phyloP scores from a whole-genome alignment of 495 filamentous ascomycete genomes.

The Delitschia confertaspora region DNA sequence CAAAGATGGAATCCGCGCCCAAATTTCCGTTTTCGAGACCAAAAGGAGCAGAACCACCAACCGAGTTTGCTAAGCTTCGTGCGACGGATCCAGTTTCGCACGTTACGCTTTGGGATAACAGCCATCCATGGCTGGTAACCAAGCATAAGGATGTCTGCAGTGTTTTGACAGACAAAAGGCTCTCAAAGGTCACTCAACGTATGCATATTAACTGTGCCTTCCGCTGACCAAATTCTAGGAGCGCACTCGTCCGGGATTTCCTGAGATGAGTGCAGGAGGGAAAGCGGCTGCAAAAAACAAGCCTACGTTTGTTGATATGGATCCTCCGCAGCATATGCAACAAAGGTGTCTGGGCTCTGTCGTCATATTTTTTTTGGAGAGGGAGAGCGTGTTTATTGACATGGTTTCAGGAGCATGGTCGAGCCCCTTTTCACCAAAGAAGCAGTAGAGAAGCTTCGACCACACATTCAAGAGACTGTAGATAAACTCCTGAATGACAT shows the following conservation, averaged over 20 bases:
- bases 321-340: conserved; percentile 39
- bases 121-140: conserved; percentile 38
- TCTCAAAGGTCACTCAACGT: conserved; percentile 2
- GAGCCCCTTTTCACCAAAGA: conserved; percentile 35
- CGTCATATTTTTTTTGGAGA: neutral
- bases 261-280: conserved; percentile 37
- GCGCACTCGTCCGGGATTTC: conserved; percentile 39
- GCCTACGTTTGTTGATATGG: conserved; percentile 45
- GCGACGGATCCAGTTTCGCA: conserved; percentile 36
- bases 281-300: conserved; percentile 38
- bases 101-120: conserved; percentile 41
- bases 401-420: conserved; percentile 34
- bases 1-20: conserved; percentile 15
- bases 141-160: conserved; percentile 40
- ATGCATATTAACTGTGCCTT: neutral
- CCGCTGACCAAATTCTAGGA: conserved; percentile 20
- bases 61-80: conserved; percentile 38
- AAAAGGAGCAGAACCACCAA: conserved; percentile 36
- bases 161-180: conserved; percentile 35
- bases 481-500: conserved; percentile 35
- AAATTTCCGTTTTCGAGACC: conserved; percentile 40
- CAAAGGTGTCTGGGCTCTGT: too few species aligned
- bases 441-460: conserved; percentile 35
- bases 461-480: conserved; percentile 41
- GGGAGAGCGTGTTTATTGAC: neutral